Percentiles rank a stretch among this genome's conserved stretches.
These are phyloP conservation scores for Trypanosoma lewisi DNA, from an alignment of 208 protist genomes.

Conservation along the genomic window DNA sequence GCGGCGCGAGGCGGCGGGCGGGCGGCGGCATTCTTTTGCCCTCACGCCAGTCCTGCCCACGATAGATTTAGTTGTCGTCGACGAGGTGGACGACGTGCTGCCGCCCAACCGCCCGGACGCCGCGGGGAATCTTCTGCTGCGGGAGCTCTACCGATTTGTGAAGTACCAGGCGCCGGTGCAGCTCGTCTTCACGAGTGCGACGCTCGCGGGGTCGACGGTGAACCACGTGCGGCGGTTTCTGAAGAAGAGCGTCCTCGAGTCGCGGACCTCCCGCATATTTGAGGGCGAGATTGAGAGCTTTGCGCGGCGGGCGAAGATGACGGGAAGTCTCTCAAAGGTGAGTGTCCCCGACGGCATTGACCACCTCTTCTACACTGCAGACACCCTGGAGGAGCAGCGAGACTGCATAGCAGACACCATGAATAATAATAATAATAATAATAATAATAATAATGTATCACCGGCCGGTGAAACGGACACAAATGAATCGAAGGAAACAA, in stretches of 20 bases:
- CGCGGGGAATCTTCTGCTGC: conserved; percentile 76
- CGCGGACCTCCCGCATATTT: conserved; percentile 72
- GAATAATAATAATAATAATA: conserved; percentile 23
- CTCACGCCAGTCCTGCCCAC: conserved; percentile 69
- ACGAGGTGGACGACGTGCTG: conserved; percentile 88
- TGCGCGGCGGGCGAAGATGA: conserved; percentile 16
- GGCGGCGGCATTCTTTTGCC: conserved; percentile 58
- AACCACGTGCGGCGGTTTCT: conserved; percentile 88
- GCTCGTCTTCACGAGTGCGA: conserved; percentile 87
- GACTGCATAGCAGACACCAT: conserved; percentile 50
- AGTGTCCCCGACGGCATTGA: conserved; percentile 63
- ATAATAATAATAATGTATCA: not conserved
- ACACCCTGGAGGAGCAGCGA: conserved; percentile 67
- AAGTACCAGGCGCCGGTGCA: conserved; percentile 89
- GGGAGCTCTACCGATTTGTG: conserved; percentile 75
- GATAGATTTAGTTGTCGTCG: conserved; percentile 80
- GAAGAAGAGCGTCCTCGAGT: conserved; percentile 82
- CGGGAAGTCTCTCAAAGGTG: conserved; percentile 48
- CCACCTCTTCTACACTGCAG: conserved; percentile 81
- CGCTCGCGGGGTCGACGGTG: conserved; percentile 77
- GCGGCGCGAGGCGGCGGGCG: conserved; percentile 37
- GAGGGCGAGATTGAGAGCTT: conserved; percentile 32
- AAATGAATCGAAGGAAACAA: not conserved
- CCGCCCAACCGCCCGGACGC: conserved; percentile 56
- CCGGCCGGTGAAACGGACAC: not conserved